Conservation (phyloP, 805 yeast genomes). For the Lachancea mirantina region DNA sequence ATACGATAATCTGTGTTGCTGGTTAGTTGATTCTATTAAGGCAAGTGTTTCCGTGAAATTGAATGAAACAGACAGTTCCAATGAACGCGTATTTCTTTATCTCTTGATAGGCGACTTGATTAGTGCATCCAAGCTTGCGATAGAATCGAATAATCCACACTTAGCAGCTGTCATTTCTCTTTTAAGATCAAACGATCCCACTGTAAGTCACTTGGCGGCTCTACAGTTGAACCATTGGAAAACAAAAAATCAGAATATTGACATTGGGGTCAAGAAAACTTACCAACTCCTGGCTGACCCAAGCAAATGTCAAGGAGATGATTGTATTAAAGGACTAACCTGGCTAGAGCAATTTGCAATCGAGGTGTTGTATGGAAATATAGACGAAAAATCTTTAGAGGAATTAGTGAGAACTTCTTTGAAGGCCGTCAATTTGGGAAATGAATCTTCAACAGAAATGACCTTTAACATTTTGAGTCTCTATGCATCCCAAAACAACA, state of each 20-base stretch:
- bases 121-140: constrained; percentile 56
- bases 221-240: constrained; percentile 65
- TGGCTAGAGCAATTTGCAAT: constrained; percentile 63
- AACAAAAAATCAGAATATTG: constrained; percentile 32
- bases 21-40: constrained; percentile 48
- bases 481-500: constrained; percentile 20
- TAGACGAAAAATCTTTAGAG: constrained; percentile 31
- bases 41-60: constrained; percentile 31
- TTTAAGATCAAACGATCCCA: constrained; percentile 61
- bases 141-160: constrained; percentile 57
- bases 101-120: constrained; percentile 50
- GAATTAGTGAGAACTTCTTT: constrained; percentile 27
- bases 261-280: constrained; percentile 52
- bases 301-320: no score
- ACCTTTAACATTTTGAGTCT: constrained; percentile 27
- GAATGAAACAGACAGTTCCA: constrained; percentile 31
- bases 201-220: constrained; percentile 47
- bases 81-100: constrained; percentile 45
- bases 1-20: constrained; percentile 42
- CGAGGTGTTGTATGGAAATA: constrained; percentile 55
- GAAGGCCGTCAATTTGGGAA: constrained; percentile 10
- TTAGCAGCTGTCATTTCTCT: constrained; percentile 62
- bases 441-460: constrained; percentile 6
- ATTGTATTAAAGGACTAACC: constrained; percentile 41
- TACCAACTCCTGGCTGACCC: constrained; percentile 58